Percentiles rank a stretch among this genome's conserved stretches.
phyloP scores from a whole-genome alignment of 768 basidiomycete species.

The Pleurotus tuoliensis region DNA sequence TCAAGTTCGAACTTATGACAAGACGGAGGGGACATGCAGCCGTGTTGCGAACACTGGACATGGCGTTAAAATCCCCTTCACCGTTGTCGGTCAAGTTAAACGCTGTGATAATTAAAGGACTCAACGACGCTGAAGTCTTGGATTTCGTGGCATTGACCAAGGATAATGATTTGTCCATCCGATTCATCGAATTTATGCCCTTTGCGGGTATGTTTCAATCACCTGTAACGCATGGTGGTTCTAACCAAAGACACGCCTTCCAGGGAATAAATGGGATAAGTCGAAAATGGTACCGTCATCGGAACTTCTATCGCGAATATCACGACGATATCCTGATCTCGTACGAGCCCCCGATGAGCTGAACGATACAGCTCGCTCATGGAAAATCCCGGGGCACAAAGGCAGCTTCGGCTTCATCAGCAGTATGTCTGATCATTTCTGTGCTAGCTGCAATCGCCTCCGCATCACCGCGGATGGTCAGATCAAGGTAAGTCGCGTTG shows the following conservation, averaged over 20 bases:
- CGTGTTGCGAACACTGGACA: constrained; percentile 63
- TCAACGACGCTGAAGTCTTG: constrained; percentile 78
- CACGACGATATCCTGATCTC: constrained; percentile 43
- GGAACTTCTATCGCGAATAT: constrained; percentile 53
- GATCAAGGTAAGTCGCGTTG: constrained; percentile 57
- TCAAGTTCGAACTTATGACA: constrained; percentile 87
- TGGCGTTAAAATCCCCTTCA: constrained; percentile 50
- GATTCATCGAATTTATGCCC: constrained; percentile 95
- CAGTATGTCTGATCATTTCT: constrained; percentile 94
- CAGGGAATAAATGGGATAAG: constrained; percentile 85
- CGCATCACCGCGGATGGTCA: constrained; percentile 88
- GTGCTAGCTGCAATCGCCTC: constrained; percentile 78
- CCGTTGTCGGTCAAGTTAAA: constrained; percentile 74
- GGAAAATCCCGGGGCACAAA: constrained; percentile 63
- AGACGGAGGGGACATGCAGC: constrained; percentile 73
- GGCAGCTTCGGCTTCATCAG: constrained; percentile 87
- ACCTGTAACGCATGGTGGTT: neutral
- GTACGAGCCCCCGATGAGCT: constrained; percentile 58
- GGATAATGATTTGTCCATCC: constrained; percentile 58
- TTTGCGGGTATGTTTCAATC: constrained; percentile 60
- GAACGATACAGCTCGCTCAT: constrained; percentile 81
- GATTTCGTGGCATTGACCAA: constrained; percentile 79
- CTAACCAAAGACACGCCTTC: neutral
- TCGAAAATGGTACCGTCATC: constrained; percentile 78
- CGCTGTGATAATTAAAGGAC: constrained; percentile 74